Conservation (phyloP, 257 asterid species). For the Solanum corneliomulleri region DNA sequence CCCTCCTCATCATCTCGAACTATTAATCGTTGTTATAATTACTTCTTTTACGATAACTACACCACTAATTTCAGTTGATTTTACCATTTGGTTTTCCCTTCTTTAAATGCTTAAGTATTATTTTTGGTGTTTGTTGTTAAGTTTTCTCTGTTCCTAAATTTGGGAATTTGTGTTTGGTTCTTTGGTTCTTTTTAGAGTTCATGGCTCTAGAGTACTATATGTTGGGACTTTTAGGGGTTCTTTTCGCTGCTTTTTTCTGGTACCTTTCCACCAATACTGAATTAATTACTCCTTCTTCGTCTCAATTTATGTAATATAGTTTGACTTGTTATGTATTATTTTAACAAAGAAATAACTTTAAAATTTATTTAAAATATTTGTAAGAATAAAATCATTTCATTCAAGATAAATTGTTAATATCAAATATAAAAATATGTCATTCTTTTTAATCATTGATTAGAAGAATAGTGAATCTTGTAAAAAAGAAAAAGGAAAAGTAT, state of each 20-base stretch:
- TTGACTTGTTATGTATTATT: no score
- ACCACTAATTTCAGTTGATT: background rate
- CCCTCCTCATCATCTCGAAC: background rate
- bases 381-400: background rate
- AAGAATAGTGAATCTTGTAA: background rate
- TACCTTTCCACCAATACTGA: background rate
- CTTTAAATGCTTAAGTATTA: background rate
- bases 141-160: slow-evolving; percentile 8
- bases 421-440: background rate
- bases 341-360: no score
- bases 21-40: slow-evolving; percentile 24
- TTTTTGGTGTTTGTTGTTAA: background rate
- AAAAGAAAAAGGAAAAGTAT: background rate
- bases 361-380: no score
- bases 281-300: background rate
- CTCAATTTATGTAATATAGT: no score
- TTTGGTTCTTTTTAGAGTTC: slow-evolving; percentile 9
- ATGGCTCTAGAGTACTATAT: slow-evolving; percentile 17
- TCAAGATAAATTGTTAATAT: background rate
- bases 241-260: background rate
- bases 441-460: no score
- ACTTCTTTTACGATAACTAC: background rate
- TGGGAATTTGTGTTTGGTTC: slow-evolving; percentile 10
- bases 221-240: background rate
- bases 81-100: background rate